Conservation (phyloP, 164 flowering plant genomes). For the Amborella trichopoda region DNA sequence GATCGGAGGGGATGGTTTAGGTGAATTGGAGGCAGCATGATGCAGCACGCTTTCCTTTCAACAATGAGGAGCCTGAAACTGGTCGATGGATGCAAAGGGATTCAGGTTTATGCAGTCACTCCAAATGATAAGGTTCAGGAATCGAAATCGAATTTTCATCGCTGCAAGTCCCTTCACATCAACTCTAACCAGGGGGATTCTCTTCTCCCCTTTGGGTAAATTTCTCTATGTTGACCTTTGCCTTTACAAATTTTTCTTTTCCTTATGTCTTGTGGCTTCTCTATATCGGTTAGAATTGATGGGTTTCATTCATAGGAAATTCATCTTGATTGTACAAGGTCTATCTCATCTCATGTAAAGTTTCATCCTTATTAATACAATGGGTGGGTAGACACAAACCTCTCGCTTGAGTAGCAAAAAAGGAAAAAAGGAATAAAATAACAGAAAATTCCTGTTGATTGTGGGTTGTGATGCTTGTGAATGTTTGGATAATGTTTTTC, state of each 20-base stretch:
- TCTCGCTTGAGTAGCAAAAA: too few species aligned
- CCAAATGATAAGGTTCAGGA: slow-evolving; percentile 5
- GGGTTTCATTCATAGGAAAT: too few species aligned
- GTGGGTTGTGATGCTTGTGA: too few species aligned
- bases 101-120: slow-evolving; percentile 44
- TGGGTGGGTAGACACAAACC: too few species aligned
- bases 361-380: too few species aligned
- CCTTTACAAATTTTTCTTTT: background rate
- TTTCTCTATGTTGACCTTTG: slow-evolving; percentile 1
- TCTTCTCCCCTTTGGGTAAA: background rate
- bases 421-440: too few species aligned
- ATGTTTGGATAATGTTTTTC: too few species aligned
- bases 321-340: too few species aligned
- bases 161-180: slow-evolving; percentile 16
- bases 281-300: too few species aligned
- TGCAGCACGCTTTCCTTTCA: slow-evolving; percentile 21
- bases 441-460: too few species aligned
- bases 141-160: slow-evolving; percentile 5
- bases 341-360: too few species aligned
- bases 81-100: slow-evolving; percentile 38
- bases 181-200: slow-evolving; percentile 3
- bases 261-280: background rate
- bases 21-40: too few species aligned
- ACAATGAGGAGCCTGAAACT: slow-evolving; percentile 38
- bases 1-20: background rate